Evolutionary conservation across 106 monocot genomes (phyloP), one percentile per base, ranked within the genome.

Genomic region (Amphibolis antarctica): DNA sequence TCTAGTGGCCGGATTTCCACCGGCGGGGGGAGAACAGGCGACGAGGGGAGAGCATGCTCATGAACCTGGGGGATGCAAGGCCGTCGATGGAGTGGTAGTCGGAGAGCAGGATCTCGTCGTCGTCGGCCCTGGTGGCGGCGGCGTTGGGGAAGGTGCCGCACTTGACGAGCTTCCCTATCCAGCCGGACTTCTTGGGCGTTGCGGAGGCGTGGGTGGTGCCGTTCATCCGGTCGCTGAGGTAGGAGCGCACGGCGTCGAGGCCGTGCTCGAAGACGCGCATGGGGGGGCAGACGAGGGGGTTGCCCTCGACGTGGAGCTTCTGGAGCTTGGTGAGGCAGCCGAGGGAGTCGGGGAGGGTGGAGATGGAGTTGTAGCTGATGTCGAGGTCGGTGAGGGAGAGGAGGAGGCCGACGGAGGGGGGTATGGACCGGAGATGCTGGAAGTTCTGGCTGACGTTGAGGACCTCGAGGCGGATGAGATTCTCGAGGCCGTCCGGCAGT

Each of bases 381-480:
- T 88, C 81, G 31, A 88, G 79, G 1, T 79, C 71, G 69, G 63
- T 19, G 23, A 88, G 84, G 22, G 78, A 79, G 27, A 62, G 9
- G 46, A 84, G 72, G 47, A 88, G 83, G 64, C 88, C 88, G 62
- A 84, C 10, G 65, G 84, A 76, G 55, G 71, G 71, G 7, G 88
- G 88, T 25, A 88, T 74, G 64, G 71, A 51, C 19, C 26, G 27
- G 17, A 88, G 70, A 60, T 75, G 62, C 6, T 81, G 79, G 76
- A 88, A 88, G 70, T 88, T 88, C 46, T 88, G 84, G 81, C 76
- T 67, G 62, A 84, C 25, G 78, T 81, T 64, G 44, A 88, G 79
- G 71, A 48, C 18, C 46, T 84, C 42, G 14, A 88, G 78, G 9
- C 25, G 61, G 55, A 58, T 76, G 56, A 88, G 79, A 67, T 88